These are phyloP conservation scores for Gossypium sturtianum DNA, from an alignment of 345 rosid species.

Conservation along the genomic window DNA sequence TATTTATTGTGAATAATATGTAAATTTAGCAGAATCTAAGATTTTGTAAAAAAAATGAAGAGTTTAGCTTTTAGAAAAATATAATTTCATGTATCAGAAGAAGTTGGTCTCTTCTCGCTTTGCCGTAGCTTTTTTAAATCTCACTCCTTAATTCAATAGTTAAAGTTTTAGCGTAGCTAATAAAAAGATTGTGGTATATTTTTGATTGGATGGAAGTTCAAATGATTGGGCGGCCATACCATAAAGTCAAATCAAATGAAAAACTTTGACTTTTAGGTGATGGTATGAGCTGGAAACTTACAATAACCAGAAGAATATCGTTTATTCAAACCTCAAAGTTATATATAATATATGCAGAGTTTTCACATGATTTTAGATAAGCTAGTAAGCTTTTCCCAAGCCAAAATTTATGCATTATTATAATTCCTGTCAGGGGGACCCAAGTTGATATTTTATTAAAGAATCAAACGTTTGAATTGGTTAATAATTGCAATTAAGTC, in stretches of 20 bases:
- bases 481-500: neutral
- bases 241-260: conserved; percentile 9
- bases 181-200: neutral
- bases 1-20: no score
- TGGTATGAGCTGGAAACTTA: neutral
- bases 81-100: no score
- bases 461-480: neutral
- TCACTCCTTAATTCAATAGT: no score
- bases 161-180: no score
- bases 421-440: neutral
- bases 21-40: no score
- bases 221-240: conserved; percentile 5
- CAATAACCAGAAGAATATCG: neutral
- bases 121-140: no score
- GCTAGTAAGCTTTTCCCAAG: conserved; percentile 5
- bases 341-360: neutral
- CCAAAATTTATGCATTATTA: neutral
- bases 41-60: no score
- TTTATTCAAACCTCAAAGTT: neutral
- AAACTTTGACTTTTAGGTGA: conserved; percentile 16
- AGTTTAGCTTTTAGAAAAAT: no score
- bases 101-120: no score
- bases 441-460: conserved; percentile 1
- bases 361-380: neutral
- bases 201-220: neutral